Base-by-base conservation (phyloP, 768 basidiomycete species). In the Glaciozyma martinii region DNA sequence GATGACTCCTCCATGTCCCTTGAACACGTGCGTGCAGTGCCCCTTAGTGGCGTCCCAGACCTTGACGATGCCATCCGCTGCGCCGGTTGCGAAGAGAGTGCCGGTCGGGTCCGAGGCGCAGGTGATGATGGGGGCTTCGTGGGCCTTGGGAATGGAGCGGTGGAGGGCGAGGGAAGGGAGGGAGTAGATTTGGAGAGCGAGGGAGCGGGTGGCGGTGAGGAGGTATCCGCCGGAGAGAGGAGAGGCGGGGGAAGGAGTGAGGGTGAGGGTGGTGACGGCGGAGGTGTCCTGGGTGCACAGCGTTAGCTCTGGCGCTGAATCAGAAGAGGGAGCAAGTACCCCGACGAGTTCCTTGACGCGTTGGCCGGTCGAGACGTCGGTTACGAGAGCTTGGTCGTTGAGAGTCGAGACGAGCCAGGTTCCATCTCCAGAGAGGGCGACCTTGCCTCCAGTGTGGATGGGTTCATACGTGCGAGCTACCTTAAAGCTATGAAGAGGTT, bases 1-100 rank as follows among this genome's bases (percentile, higher is more conserved):
- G 75, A 99, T 86, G 65, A 95, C 89, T n/a, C 95, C 95, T 7
- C 93, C 95, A 74, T 98, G 95, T 3, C 93, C 94, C 73, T 88
- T 88, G 81, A 94, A 91, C 18, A 92, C 82, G 76, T 99, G 95
- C 0, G 95, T 99, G 40, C 89, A 84, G 75, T 86, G 92, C 42
- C 91, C 93, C 30, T 85, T 85, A 5, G 81, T 77, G 54, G 92
- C 85, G 75, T 95, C 87, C 92, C 92, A 98, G 15, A 99, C 90
- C 79, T 97, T 98, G 53, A 97, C 95, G 40, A 89, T 82, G 29
- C 95, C 94, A 70, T 99, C 95, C 10, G 94, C 90, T 16, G 94
- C 88, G 1, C 95, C 95, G 23, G 93, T 94, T 10, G 95, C 95
- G 68, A 97, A 82, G 70, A 94, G 87, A 3, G 88, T 86, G 3